A percentile compares a stretch with the other conserved stretches of the same genome.
These are phyloP conservation scores for Thyridium curvatum DNA, from an alignment of 2,329 filamentous ascomycete genomes.

Conservation along the genomic window DNA sequence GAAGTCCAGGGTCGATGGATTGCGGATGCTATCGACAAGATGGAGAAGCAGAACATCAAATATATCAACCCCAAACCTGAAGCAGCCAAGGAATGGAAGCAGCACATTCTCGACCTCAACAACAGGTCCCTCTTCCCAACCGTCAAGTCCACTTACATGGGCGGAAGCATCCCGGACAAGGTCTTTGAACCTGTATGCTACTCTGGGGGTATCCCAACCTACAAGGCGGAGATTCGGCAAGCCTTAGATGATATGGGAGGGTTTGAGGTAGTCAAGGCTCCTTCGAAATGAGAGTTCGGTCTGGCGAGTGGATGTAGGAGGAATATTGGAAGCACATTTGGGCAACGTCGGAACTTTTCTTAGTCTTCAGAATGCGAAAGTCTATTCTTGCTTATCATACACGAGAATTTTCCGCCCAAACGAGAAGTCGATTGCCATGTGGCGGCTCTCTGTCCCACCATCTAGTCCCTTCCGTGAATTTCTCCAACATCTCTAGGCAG, in stretches of 20 bases:
- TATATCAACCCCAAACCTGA: conserved; percentile 43
- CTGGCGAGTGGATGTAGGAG: too few relatives aligned
- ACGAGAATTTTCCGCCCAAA: too few relatives aligned
- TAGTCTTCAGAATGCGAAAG: too few relatives aligned
- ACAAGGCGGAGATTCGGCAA: conserved; percentile 21
- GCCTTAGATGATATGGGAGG: conserved; percentile 27
- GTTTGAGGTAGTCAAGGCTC: too few relatives aligned
- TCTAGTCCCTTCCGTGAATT: too few relatives aligned
- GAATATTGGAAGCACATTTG: too few relatives aligned
- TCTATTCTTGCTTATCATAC: too few relatives aligned
- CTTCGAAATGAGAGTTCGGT: too few relatives aligned
- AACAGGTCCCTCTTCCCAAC: conserved; percentile 41
- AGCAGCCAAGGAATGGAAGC: conserved; percentile 41
- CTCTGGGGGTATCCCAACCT: conserved; percentile 30
- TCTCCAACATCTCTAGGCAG: too few relatives aligned
- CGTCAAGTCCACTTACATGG: conserved; percentile 47
- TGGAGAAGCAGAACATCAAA: conserved; percentile 36
- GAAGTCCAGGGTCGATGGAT: conserved; percentile 54
- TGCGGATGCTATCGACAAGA: conserved; percentile 40
- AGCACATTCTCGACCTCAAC: conserved; percentile 37
- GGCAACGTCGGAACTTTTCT: too few relatives aligned
- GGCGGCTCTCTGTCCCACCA: too few relatives aligned
- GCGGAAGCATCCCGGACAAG: conserved; percentile 48
- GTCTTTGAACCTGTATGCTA: conserved; percentile 44
- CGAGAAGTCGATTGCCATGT: too few relatives aligned